These are phyloP conservation scores for Eurotiales sp. DNA, from an alignment of 2,329 filamentous ascomycete species.

Conservation along the genomic window DNA sequence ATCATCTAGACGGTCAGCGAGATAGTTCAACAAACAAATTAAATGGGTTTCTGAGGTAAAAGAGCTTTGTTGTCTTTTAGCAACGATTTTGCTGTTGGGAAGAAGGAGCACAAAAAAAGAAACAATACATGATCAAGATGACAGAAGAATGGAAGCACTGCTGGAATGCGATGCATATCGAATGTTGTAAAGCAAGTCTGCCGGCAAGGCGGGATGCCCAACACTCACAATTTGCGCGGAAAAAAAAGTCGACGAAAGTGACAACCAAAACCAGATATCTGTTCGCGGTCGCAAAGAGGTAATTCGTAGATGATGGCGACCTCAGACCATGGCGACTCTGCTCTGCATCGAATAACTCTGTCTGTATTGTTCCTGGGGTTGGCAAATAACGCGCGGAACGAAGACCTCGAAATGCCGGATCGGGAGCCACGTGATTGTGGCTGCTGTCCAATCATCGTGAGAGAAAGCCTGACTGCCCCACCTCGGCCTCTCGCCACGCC, in stretches of 20 bases:
- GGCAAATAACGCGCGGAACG: not conserved
- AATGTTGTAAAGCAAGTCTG: too few species aligned
- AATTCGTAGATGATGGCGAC: not conserved
- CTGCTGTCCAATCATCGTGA: not conserved
- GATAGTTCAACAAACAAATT: not conserved
- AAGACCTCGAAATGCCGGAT: slow-evolving; percentile 4
- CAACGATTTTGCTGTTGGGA: too few species aligned
- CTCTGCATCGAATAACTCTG: too few species aligned
- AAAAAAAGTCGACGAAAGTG: not conserved
- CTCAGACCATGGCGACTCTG: too few species aligned
- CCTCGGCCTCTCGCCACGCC: too few species aligned
- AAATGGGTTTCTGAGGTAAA: too few species aligned
- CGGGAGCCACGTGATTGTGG: slow-evolving; percentile 5
- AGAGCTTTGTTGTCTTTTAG: too few species aligned
- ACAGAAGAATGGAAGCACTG: too few species aligned
- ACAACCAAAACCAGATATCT: not conserved
- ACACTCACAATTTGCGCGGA: not conserved
- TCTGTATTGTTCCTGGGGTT: not conserved
- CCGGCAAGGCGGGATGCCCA: not conserved
- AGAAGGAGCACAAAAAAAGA: too few species aligned
- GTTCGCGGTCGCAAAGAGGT: too few species aligned
- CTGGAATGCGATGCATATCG: too few species aligned
- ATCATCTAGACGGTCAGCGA: slow-evolving; percentile 2
- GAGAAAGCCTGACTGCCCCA: too few species aligned
- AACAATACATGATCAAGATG: not conserved